phyloP scores from a whole-genome alignment of 345 rosid genomes.

The Populus tremula region DNA sequence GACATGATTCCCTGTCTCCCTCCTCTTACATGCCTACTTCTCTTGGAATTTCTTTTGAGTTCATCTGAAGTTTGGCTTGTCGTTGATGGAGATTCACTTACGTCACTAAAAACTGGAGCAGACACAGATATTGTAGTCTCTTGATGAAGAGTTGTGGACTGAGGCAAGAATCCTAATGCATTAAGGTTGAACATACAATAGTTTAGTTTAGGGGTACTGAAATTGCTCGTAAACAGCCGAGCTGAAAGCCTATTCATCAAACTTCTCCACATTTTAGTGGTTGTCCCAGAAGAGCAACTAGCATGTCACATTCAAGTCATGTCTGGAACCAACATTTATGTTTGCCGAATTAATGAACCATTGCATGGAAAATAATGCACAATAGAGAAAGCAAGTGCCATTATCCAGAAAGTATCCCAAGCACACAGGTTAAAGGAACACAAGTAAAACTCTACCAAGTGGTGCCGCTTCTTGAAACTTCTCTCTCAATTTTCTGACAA shows the following conservation, averaged over 20 bases:
- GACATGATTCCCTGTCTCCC: conserved; percentile 35
- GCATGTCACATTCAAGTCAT: background rate
- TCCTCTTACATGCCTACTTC: conserved; percentile 32
- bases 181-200: conserved; percentile 14
- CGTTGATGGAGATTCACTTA: conserved; percentile 49
- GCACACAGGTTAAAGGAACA: conserved; percentile 6
- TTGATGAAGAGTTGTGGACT: conserved; percentile 39
- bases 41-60: conserved; percentile 21
- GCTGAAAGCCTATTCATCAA: background rate
- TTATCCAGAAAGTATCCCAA: conserved; percentile 2
- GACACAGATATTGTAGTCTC: conserved; percentile 53
- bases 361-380: background rate
- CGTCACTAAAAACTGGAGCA: conserved; percentile 64
- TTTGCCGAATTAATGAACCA: background rate
- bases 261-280: background rate
- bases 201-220: background rate
- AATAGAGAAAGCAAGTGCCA: conserved; percentile 3
- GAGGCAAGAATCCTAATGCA: conserved; percentile 47
- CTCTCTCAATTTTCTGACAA: conserved; percentile 77
- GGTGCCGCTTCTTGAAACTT: conserved; percentile 64
- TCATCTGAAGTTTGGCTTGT: conserved; percentile 30
- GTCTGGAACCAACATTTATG: background rate
- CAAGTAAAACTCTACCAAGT: conserved; percentile 40
- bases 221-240: conserved; percentile 14
- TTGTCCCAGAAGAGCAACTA: background rate